A percentile compares a stretch with the other conserved stretches of the same genome.
Evolutionary conservation across 345 rosid genomes (phyloP).

Genomic region (Dipteronia dyeriana): DNA sequence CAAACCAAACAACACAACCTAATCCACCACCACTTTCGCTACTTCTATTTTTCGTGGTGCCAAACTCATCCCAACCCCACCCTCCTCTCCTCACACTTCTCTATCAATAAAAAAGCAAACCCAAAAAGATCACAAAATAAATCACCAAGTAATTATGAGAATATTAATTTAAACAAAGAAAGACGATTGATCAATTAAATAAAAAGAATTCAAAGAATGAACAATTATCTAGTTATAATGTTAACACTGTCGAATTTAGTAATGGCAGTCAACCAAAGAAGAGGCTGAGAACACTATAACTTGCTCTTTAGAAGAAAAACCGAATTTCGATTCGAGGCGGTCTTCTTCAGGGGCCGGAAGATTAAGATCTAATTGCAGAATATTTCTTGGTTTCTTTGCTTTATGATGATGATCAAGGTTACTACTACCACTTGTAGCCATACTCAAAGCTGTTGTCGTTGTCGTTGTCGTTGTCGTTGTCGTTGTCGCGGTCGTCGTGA

Average conservation of each 20-base stretch:
- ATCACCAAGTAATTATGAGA: too few relatives aligned
- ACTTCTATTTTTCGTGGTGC: slow-evolving; percentile 15
- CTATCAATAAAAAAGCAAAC: slow-evolving; percentile 2
- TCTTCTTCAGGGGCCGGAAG: slow-evolving; percentile 64
- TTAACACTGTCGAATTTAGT: slow-evolving; percentile 28
- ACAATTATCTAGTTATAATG: slow-evolving; percentile 6
- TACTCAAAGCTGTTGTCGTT: slow-evolving; percentile 18
- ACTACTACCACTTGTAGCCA: slow-evolving; percentile 17
- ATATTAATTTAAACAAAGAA: background rate
- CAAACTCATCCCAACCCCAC: slow-evolving; percentile 21
- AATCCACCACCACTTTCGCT: slow-evolving; percentile 35
- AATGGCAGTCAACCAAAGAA: slow-evolving; percentile 68
- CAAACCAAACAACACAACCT: slow-evolving; percentile 31
- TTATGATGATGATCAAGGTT: slow-evolving; percentile 14
- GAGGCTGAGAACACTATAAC: slow-evolving; percentile 58
- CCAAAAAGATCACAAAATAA: too few relatives aligned
- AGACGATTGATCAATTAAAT: background rate
- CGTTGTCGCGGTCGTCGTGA: slow-evolving; percentile 5
- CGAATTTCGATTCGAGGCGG: slow-evolving; percentile 27
- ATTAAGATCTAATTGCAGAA: slow-evolving; percentile 57
- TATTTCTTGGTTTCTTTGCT: slow-evolving; percentile 41
- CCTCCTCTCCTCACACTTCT: background rate
- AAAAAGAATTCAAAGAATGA: slow-evolving; percentile 28
- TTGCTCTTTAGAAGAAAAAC: slow-evolving; percentile 44
- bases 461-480: background rate